Evolutionary conservation across 2,329 filamentous ascomycete genomes (phyloP).

Genomic region (Chalara sp.): DNA sequence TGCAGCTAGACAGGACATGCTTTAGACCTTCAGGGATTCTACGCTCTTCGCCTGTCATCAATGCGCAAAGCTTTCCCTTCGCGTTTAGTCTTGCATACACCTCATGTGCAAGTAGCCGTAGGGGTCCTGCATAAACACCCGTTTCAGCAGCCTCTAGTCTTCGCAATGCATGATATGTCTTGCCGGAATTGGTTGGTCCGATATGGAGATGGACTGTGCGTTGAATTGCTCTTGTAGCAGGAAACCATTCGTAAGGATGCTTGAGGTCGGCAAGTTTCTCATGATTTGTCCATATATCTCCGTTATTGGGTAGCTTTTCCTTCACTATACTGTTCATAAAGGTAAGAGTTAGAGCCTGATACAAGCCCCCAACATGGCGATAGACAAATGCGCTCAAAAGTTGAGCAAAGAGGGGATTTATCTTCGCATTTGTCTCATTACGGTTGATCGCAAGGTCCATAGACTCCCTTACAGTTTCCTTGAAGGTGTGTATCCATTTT

Average conservation of each 20-base stretch:
- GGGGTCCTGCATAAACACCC: conserved; percentile 85
- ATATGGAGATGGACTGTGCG: conserved; percentile 88
- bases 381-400: conserved; percentile 54
- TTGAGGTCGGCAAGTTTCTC: conserved; percentile 69
- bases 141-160: conserved; percentile 67
- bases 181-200: conserved; percentile 94
- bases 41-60: conserved; percentile 89
- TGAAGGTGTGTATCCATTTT: background rate
- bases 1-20: conserved; percentile 69
- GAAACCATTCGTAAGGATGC: conserved; percentile 91
- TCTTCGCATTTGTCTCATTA: conserved; percentile 6
- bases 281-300: conserved; percentile 34
- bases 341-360: conserved; percentile 54
- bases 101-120: conserved; percentile 86
- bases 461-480: background rate
- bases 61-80: conserved; percentile 67
- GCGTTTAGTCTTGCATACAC: conserved; percentile 83
- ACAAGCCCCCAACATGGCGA: conserved; percentile 43
- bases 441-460: conserved; percentile 6
- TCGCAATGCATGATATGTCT: conserved; percentile 91
- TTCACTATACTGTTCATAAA: conserved; percentile 60
- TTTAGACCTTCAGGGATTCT: conserved; percentile 56
- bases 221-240: conserved; percentile 71
- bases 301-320: conserved; percentile 46
- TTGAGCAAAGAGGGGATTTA: conserved; percentile 19